Conservation (phyloP, 306 rosid species). For the Cyclanthera cordifolia region DNA sequence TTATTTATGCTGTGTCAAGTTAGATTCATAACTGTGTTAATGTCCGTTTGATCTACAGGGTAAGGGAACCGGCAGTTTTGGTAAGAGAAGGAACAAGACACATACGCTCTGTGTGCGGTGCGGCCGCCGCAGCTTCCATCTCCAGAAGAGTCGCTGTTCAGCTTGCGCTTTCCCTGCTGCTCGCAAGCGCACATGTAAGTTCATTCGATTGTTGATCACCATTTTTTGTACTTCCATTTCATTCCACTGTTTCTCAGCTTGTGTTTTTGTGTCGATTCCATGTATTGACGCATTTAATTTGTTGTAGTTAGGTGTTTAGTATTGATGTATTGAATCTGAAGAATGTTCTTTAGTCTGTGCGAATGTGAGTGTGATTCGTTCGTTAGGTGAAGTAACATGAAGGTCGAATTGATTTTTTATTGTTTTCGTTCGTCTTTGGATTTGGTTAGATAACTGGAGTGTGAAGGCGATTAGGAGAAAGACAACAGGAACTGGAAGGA, state of each 20-base stretch:
- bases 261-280: background rate
- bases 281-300: background rate
- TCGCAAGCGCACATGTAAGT: slow-evolving; percentile 68
- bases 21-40: background rate
- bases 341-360: too few relatives aligned
- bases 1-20: background rate
- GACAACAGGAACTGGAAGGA: slow-evolving; percentile 98
- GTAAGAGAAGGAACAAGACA: slow-evolving; percentile 98
- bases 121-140: slow-evolving; percentile 97
- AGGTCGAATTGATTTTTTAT: background rate
- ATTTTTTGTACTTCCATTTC: background rate
- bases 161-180: slow-evolving; percentile 97
- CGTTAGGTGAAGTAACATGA: background rate
- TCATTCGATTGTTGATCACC: background rate
- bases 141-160: slow-evolving; percentile 89
- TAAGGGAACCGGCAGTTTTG: slow-evolving; percentile 94
- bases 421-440: background rate
- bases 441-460: slow-evolving; percentile 81
- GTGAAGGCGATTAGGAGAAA: slow-evolving; percentile 90
- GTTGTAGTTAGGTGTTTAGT: background rate
- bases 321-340: too few relatives aligned
- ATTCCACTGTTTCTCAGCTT: background rate
- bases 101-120: slow-evolving; percentile 94
- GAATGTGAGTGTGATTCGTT: too few relatives aligned
- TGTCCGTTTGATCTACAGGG: slow-evolving; percentile 32